phyloP scores from a whole-genome alignment of 768 basidiomycete species.

The Dacryopinax spathularia region DNA sequence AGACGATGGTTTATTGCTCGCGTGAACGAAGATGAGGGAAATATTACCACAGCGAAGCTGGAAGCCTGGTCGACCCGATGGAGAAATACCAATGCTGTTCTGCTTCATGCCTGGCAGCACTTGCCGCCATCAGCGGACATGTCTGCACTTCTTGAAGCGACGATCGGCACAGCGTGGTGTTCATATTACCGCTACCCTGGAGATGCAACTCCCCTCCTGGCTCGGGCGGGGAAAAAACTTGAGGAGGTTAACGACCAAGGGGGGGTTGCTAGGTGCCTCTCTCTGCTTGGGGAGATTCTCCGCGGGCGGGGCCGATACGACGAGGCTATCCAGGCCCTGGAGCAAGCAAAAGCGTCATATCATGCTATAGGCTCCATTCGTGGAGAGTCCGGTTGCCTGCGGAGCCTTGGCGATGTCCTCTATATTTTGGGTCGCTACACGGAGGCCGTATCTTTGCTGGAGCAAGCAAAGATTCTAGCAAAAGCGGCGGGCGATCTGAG shows the following conservation, averaged over 20 bases:
- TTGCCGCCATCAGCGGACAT: too few species aligned
- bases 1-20: neutral
- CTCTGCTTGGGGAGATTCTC: neutral
- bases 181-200: too few species aligned
- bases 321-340: neutral
- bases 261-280: too few species aligned
- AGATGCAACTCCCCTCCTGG: too few species aligned
- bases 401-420: neutral
- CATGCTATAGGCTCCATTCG: neutral
- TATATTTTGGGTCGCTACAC: neutral
- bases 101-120: neutral
- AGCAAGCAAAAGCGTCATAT: neutral
- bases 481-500: too few species aligned
- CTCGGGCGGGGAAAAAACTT: too few species aligned
- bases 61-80: neutral
- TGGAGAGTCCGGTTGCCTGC: neutral
- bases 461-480: neutral
- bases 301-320: neutral
- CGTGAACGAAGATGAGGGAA: neutral
- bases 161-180: too few species aligned
- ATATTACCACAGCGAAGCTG: neutral
- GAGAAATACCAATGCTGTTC: neutral
- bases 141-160: too few species aligned
- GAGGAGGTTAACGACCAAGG: too few species aligned
- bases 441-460: neutral